A percentile compares a stretch with the other conserved stretches of the same genome.
Conservation (phyloP, 2,329 filamentous ascomycete genomes). For the Hypoxylon sp. region DNA sequence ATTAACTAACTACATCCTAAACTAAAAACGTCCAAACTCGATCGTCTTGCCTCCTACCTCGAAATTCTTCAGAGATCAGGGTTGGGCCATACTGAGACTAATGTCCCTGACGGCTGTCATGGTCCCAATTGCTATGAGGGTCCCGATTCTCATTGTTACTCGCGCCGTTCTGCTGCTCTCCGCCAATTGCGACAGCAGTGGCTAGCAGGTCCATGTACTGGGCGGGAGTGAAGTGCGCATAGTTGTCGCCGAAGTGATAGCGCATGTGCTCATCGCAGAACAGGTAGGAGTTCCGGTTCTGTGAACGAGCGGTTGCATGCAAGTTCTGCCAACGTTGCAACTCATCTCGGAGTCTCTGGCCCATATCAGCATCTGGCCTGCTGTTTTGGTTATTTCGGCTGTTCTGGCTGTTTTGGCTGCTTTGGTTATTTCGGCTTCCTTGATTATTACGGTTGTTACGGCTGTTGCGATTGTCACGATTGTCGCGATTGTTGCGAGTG, state of each 20-base stretch:
- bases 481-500: background rate
- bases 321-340: background rate
- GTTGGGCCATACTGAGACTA: background rate
- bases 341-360: background rate
- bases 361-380: background rate
- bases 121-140: background rate
- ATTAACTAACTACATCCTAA: background rate
- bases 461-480: too few relatives aligned
- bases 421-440: background rate
- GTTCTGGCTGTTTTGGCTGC: background rate
- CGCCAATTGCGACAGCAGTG: background rate
- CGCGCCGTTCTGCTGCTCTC: background rate
- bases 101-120: background rate
- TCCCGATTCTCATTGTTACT: background rate
- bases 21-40: background rate
- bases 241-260: background rate
- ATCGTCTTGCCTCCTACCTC: background rate
- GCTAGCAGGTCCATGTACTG: background rate
- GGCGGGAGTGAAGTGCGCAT: background rate
- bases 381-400: background rate
- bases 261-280: conserved; percentile 3
- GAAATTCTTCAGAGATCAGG: background rate
- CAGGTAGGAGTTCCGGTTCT: background rate
- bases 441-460: too few relatives aligned
- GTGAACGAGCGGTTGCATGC: background rate